These are phyloP conservation scores for Plasmodiophora brassicae DNA, from an alignment of 208 protist genomes.

Conservation along the genomic window DNA sequence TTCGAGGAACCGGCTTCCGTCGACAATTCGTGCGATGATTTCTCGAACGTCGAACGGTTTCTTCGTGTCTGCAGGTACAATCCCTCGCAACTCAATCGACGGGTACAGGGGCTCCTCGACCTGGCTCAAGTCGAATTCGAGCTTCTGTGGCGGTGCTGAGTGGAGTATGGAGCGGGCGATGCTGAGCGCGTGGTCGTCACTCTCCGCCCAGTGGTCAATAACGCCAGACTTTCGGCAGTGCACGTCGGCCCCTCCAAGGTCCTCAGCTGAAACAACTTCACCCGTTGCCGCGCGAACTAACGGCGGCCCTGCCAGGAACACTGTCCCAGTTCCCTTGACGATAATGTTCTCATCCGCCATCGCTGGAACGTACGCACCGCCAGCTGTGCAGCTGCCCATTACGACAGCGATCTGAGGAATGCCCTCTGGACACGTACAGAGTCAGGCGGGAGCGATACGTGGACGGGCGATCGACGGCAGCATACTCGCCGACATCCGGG, in stretches of 20 bases:
- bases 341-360: slow-evolving; percentile 49
- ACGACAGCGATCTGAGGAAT: slow-evolving; percentile 90
- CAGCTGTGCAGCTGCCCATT: slow-evolving; percentile 92
- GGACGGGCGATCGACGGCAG: no score
- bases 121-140: not conserved
- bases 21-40: slow-evolving; percentile 30
- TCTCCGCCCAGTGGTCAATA: not conserved
- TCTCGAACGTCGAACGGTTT: not conserved
- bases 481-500: slow-evolving; percentile 91
- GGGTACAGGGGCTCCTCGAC: not conserved
- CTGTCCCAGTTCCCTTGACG: slow-evolving; percentile 43
- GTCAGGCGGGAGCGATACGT: no score
- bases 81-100: not conserved
- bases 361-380: slow-evolving; percentile 57
- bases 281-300: slow-evolving; percentile 67
- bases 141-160: not conserved
- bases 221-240: slow-evolving; percentile 46
- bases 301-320: slow-evolving; percentile 73
- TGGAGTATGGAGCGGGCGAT: no score
- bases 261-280: slow-evolving; percentile 72
- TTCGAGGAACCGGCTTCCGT: slow-evolving; percentile 23
- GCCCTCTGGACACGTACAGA: slow-evolving; percentile 48
- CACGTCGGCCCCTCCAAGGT: slow-evolving; percentile 70
- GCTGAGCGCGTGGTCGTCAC: slow-evolving; percentile 3
- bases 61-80: not conserved